Evolutionary conservation across 78 protist species (phyloP), one percentile per base, ranked within the genome.

Genomic region (Polysphondylium violaceum): DNA sequence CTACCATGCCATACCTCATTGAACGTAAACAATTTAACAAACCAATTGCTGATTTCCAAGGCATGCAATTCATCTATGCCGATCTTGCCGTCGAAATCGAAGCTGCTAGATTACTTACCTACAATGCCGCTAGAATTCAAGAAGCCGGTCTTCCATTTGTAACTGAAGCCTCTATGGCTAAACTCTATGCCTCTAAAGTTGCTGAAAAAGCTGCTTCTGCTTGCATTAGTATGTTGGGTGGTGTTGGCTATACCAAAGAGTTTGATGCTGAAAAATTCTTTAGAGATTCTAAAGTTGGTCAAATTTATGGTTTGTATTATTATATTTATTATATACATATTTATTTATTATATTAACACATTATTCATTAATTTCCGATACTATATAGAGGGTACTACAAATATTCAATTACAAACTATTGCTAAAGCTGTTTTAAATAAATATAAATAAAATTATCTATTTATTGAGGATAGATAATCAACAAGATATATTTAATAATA

Each of bases 221-320:
- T 29, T 79, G 91, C 16, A 88, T 98, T 38, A 96, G 96, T 71
- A 81, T 91, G 88, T 38, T 97, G 43, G 99, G 99, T 3, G 99
- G 99, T 35, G 98, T 98, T 89, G 99, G 99, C 41, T 97, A 94
- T 69, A 96, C 97, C 17, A 91, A 91, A 69, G 98, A 96, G 59
- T 96, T 91, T 79, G 96, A 94, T 0, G 98, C 96, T 17, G 99
- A 98, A 86, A 88, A 96, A 38, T 86, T 74, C 74, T 98, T 96
- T 35, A 64, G 99, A 95, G 94, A 91, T 74, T 78, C 83, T 29
- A 91, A 91, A 60, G 75, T 63, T 47, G 76, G 76, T n/a, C 76
- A 78, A 61, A 87, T 87, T 23, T 79, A 79, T 41, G 88, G 67
- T 60, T 19, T 60, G 67, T 21, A 56, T 56, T 14, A 61, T 61